Conservation (phyloP, 345 rosid species). For the Carallia pectinifolia region DNA sequence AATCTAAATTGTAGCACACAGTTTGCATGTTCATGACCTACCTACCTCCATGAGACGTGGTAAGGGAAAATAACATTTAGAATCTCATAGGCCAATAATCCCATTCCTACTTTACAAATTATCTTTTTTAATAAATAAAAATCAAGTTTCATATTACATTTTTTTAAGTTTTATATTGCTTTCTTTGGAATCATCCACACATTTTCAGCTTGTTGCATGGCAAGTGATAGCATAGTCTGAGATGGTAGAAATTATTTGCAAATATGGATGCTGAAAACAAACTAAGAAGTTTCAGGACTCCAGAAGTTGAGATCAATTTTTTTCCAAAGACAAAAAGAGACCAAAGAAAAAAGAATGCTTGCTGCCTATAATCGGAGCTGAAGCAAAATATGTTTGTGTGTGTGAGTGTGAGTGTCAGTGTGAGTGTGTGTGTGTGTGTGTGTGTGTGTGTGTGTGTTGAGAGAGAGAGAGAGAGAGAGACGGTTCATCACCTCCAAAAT, state of each 20-base stretch:
- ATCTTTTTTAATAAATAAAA: no score
- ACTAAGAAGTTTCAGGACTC: not conserved
- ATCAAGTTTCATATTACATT: no score
- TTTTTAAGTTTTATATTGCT: not conserved
- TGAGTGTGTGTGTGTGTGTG: no score
- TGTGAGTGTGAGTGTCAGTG: no score
- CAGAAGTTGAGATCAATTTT: not conserved
- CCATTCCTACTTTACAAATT: not conserved
- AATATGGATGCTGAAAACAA: not conserved
- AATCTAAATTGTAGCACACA: not conserved
- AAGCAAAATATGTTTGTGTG: no score
- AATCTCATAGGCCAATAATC: slow-evolving; percentile 9
- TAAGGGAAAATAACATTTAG: not conserved
- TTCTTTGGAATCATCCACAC: not conserved
- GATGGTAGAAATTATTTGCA: not conserved
- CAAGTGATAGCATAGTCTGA: not conserved
- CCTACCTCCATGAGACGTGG: no score
- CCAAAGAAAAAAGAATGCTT: not conserved
- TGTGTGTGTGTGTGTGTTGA: no score
- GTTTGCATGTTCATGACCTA: not conserved
- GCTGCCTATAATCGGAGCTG: no score
- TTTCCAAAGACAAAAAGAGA: not conserved
- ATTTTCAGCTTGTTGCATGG: not conserved
- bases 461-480: not conserved
- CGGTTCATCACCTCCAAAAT: slow-evolving; percentile 66